Base-by-base conservation (phyloP, 345 rosid genomes). In the Abelmoschus esculentus region DNA sequence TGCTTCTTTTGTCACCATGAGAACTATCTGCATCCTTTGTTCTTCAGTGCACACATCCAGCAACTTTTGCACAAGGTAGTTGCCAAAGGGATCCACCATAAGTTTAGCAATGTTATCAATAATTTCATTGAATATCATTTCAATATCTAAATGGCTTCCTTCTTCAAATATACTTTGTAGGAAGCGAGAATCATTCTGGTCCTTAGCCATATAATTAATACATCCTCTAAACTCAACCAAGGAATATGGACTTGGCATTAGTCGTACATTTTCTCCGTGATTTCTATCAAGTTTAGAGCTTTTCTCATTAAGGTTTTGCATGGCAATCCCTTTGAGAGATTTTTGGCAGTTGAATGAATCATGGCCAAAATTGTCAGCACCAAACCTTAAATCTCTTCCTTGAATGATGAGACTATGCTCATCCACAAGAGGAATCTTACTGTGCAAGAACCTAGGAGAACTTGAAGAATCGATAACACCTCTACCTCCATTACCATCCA, bases 51-150 rank as follows among this genome's bases (percentile, higher is more conserved):
- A 76, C 15, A 69, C 80, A 2, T 83, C 82, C 18, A 87, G 54
- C 54, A 87, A 73, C 80, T 82, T 87, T 81, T 87, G 87, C 36
- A 87, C 72, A 2, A 87, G 74, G 74, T 87, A 85, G 57, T 87
- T 87, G 12, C 87, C 91, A 78, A 85, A 87, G 0, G 86, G 85
- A 74, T 87, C 83, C 69, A 76, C 79, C 65, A 85, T 79, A 19
- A 87, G 81, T 28, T 85, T 87, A 65, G 36, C 63, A 2, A 83
- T 65, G 67, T 87, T 75, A 53, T 70, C 79, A 57, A 82, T 67
- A 19, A 82, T 31, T 60, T 82, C 87, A 54, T 31, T 50, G 34
- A 80, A 82, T 52, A 87, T 70, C 4, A 74, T 55, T 42, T 80
- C 69, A 31, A 62, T 54, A 44, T 86, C 79, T 61, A 69, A 34